Evolutionary conservation across 2,329 filamentous ascomycete species (phyloP), one percentile per base, ranked within the genome.

Genomic region (Seiridium cupressi): DNA sequence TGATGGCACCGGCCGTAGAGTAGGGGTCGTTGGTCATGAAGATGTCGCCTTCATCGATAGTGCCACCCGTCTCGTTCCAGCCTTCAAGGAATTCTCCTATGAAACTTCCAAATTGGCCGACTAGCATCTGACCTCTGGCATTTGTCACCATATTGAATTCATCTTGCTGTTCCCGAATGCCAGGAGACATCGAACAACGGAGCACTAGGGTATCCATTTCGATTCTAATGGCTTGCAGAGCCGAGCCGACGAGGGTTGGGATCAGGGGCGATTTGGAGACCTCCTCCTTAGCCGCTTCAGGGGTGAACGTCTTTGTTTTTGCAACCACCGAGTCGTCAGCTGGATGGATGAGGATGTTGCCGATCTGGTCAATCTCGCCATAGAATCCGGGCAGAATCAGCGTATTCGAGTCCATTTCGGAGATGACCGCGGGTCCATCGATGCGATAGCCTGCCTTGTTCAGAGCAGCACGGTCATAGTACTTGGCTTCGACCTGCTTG

Each of bases 141-240:
- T 80, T 79, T 4, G 80, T 81, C 55, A 82, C 80, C n/a, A 82
- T 79, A 38, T 82, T 82, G 68, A 81, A 82, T 61, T 82, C 79
- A 35, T 82, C 80, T 61, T 82, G 79, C 54, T 82, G 79, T 55
- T 82, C 79, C 18, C 80, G 73, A 47, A 82, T 81, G 0, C 78
- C 79, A 0, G 80, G 79, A 2, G 77, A 80, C 79, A 82, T 81
- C 47, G 78, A 77, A 57, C 77, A 79, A 7, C 79, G 74, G n/a
- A 81, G 72, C 74, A 82, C 80, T 38, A 81, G 70, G 0, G 76
- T 78, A 60, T 82, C 80, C 80, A 82, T 82, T 61, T 82, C 79
- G 35, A 75, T 72, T 42, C 80, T 72, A 49, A 79, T 80, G 0
- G 79, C 80, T 7, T 74, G 76, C 8, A 81, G 71, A 0, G 79